Base-by-base conservation (phyloP, 23 red algal species). In the Gracilaria caudata region DNA sequence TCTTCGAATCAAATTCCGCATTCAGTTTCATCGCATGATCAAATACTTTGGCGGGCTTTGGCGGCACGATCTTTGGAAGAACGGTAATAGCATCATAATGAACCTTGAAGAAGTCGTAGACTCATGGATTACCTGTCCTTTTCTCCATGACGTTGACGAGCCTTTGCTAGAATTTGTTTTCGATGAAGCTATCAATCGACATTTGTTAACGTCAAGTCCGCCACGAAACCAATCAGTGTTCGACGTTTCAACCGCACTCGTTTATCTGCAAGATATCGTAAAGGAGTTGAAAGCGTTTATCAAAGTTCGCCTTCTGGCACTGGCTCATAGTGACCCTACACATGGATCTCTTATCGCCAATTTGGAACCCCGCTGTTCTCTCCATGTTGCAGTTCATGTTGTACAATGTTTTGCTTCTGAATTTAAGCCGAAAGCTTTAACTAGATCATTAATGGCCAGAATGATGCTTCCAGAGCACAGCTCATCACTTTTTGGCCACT, bases 101-200 rank as follows among this genome's bases (percentile, higher is more conserved):
- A 20, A 64, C 5, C 71, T 89, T 33, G 40, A 79, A 59, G 23
- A 79, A 41, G 17, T 89, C 51, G 71, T 72, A 25, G 56, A 79
- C 32, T 14, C 53, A 78, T 89, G 85, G 85, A 70, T 20, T 24
- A 21, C 0, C 0, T 89, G 68, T 51, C 68, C 85, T 16, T 54
- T 66, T 12, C 10, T 53, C 12, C 68, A 51, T 47, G 34, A 89
- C 12, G 73, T 78, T 26, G 85, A 89, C 33, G 28, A 29, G 20
- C 35, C 51, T 23, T 34, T 89, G 56, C 23, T 89, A 19, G 46
- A 79, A 26, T 51, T 54, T 26, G 45, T 89, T 51, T 89, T 89
- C 55, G 85, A 89, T 37, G 51, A 68, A 38, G 74, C 85, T 45
- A 89, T 89, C 40, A 89, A 89, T 51, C 47, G 85, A 64, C 85